Evolutionary conservation across 1,284 basidiomycete genomes (phyloP), one percentile per base, ranked within the genome.

Genomic region (Ustilago hordei): DNA sequence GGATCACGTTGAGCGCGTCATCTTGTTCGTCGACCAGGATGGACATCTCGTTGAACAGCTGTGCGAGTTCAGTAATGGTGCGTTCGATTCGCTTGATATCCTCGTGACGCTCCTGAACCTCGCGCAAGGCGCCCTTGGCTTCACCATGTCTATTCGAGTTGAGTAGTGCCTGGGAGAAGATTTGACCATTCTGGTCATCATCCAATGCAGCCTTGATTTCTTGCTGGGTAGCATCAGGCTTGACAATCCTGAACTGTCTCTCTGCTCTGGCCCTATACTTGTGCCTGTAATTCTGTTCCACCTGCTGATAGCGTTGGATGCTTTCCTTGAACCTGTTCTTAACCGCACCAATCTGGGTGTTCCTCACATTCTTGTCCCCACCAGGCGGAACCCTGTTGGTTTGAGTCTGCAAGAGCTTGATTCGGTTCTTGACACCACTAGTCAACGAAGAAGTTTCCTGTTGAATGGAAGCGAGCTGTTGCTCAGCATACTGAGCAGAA

Each of bases 231-330:
- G 95, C 95, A 82, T 95, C 91, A 8, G 94, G 94, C 88, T 97
- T 96, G 75, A 86, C 87, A 91, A 99, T 99, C 88, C 92, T 94
- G 89, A 93, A 96, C 88, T 99, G 97, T 75, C 97, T 91, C 88
- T 96, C 95, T 89, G 96, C 91, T 53, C 95, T 90, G 86, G 95
- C 93, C 87, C 94, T 94, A 88, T 97, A 95, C 88, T 94, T 95
- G 79, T 92, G 90, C 67, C 96, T 91, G 86, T 93, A 94, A 84
- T 94, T 92, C 87, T 95, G 93, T 88, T 99, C 97, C 31, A 97
- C 94, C 47, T 91, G 90, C 88, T 98, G 95, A 83, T 90, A 89
- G 75, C 89, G 87, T 75, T 89, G 87, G 54, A 90, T 86, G 38
- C 88, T 85, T 57, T 86, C 85, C 74, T 87, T 85, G 78, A 88